Base-by-base conservation (phyloP, 495 filamentous ascomycete genomes). In the Mytilinidion resinicola region DNA sequence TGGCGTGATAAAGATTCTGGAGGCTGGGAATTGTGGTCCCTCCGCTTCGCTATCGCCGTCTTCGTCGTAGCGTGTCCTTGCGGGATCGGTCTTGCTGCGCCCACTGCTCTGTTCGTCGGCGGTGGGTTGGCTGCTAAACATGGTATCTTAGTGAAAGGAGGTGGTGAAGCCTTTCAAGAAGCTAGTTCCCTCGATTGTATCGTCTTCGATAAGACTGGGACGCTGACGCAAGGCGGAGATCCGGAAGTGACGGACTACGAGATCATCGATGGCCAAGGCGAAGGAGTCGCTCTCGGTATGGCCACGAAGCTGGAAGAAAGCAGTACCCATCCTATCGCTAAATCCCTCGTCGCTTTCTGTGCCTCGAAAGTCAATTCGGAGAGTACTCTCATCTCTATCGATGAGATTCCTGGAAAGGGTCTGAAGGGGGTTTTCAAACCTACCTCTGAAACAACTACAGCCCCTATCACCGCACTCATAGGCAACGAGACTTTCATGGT, bases 191-290 rank as follows among this genome's bases (percentile, higher is more conserved):
- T 96, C 7, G 88, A 95, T 68, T 85, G 84, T 54, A 83, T 96
- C 19, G 90, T 96, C 12, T 96, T 97, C 64, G 92, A 97, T 75
- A 97, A 97, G 76, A 97, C 92, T 0, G 92, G 92, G 0, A 97
- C 92, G 1, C 73, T 97, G 49, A 97, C 92, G 0, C 75, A 88
- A 63, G 92, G 92, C 37, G 89, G 88, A 36, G 85, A 90, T 53
- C 83, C 91, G 0, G 84, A 73, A 9, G 85, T 97, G 21, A 88
- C 89, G 0, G 86, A 95, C 46, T 80, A 85, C 54, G 76, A 85
- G 61, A 61, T 84, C 19, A 69, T 84, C 44, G 74, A 73, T 4
- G 67, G 60, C n/a, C 67, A 72, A 10, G 49, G 74, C 4, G 38
- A 73, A 25, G 55, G 68, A 21, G 54, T 75, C 43, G 77, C 68